These are phyloP conservation scores for Brassica balearica DNA, from an alignment of 441 rosid genomes.

Conservation along the genomic window DNA sequence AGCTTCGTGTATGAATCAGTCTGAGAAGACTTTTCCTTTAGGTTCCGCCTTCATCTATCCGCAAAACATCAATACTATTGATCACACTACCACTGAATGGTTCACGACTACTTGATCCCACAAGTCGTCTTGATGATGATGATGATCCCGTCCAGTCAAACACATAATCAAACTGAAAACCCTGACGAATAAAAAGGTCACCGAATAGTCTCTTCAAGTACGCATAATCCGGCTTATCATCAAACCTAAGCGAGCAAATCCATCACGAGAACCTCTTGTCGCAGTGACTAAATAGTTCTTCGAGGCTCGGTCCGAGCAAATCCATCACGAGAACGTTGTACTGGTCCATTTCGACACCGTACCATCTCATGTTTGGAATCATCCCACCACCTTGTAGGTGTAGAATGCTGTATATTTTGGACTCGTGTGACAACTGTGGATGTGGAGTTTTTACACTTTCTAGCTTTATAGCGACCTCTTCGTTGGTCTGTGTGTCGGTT, in stretches of 20 bases:
- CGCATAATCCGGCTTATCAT: conserved; percentile 91
- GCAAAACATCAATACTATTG: conserved; percentile 70
- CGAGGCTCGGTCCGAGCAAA: conserved; percentile 93
- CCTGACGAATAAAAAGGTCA: conserved; percentile 90
- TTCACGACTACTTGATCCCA: conserved; percentile 50
- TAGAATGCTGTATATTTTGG: conserved; percentile 77
- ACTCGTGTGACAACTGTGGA: conserved; percentile 85
- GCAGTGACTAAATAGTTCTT: conserved; percentile 81
- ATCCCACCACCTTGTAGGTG: conserved; percentile 74
- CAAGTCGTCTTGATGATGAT: conserved; percentile 36
- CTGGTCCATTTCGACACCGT: conserved; percentile 74
- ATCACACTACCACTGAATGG: conserved; percentile 41
- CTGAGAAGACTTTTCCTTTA: neutral
- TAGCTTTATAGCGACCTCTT: conserved; percentile 92
- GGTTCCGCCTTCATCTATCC: conserved; percentile 45
- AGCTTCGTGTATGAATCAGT: neutral
- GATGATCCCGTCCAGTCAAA: conserved; percentile 87
- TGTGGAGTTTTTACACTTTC: conserved; percentile 82
- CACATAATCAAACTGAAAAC: conserved; percentile 89
- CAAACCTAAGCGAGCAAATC: conserved; percentile 72
- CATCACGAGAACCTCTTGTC: conserved; percentile 50
- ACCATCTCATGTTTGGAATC: conserved; percentile 88
- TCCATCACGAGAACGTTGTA: conserved; percentile 93
- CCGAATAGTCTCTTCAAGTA: conserved; percentile 86
- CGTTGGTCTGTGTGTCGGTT: conserved; percentile 83